Evolutionary conservation across 1,284 basidiomycete species (phyloP), one percentile per base, ranked within the genome.

Genomic region (Farysia itapuensis): DNA sequence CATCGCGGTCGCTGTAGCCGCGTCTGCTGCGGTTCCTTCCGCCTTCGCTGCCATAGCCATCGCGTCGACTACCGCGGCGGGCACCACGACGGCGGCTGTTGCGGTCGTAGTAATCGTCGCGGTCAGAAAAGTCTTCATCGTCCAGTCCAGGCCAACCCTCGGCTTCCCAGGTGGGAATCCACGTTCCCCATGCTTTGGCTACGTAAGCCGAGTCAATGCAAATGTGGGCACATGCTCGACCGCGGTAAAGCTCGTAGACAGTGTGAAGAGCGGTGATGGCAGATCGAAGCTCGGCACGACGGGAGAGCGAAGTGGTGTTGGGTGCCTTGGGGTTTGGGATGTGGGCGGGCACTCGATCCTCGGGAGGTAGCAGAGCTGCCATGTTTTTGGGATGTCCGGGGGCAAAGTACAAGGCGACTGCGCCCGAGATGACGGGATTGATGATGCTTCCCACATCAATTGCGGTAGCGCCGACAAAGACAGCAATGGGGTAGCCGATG

Each of bases 171-270:
- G 56, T 42, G 3, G 69, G 69, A 21, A 72, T 72, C 69, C 69
- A 72, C 7, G 57, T 53, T 11, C 64, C 67, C 69, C 69, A 72
- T 2, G 69, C 69, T 40, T 72, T 72, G 45, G 69, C 69, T 13
- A 69, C 64, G 47, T 72, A 72, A 2, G 67, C 58, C 20, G 57
- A 63, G 43, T 68, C 67, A 31, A 72, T 66, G 50, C 69, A 72
- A 20, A 72, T 44, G 39, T 72, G 69, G 3, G 60, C 61, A 35
- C 69, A 72, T 3, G 60, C 58, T 15, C 44, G 47, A 20, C 47
- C 60, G 22, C 39, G 53, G 60, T 56, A 54, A 15, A 67, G 51
- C 32, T 58, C 51, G 33, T 63, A 59, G 39, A 64, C 47, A 21
- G 48, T 43, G 32, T 64, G 54, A 12, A 72, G 60, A 5, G 59